Conservation (phyloP, 148 eudicot species). For the Chenopodium berlandieri region DNA sequence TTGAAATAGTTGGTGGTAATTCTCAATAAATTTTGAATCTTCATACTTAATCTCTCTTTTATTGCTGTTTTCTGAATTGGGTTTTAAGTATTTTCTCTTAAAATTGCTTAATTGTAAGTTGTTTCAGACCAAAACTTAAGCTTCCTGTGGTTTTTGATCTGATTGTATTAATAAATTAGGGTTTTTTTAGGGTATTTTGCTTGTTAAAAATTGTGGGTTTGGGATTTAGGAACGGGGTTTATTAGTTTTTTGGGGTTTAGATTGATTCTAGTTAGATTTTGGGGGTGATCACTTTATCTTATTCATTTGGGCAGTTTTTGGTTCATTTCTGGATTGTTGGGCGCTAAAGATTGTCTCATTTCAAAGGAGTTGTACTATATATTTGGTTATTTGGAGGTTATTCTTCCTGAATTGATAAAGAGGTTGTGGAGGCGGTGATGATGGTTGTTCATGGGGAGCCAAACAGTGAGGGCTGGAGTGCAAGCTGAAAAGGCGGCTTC, state of each 20-base stretch:
- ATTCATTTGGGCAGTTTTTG: slow-evolving; percentile 11
- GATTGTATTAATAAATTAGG: slow-evolving; percentile 12
- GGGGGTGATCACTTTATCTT: not conserved
- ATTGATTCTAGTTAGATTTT: not conserved
- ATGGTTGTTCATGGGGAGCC: slow-evolving; percentile 29
- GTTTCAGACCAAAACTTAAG: slow-evolving; percentile 1
- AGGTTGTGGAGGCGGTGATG: slow-evolving; percentile 7
- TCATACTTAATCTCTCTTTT: not conserved
- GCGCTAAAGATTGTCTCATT: not conserved
- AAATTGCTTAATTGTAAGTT: slow-evolving; percentile 10
- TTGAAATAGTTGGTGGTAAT: not conserved
- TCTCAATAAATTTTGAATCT: not conserved
- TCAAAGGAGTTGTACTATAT: slow-evolving; percentile 8
- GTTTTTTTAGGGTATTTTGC: slow-evolving; percentile 19
- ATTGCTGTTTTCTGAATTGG: slow-evolving; percentile 10
- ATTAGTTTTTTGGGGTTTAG: not conserved
- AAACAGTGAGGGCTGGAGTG: slow-evolving; percentile 26
- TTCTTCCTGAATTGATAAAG: not conserved
- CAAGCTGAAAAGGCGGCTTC: slow-evolving; percentile 22
- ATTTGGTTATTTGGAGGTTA: not conserved
- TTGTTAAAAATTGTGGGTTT: slow-evolving; percentile 21
- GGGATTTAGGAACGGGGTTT: slow-evolving; percentile 15
- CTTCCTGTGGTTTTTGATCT: slow-evolving; percentile 26
- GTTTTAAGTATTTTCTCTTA: not conserved
- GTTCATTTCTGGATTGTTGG: slow-evolving; percentile 2